Base-by-base conservation (phyloP, 495 filamentous ascomycete species). In the Sabuloglossum arenarium region DNA sequence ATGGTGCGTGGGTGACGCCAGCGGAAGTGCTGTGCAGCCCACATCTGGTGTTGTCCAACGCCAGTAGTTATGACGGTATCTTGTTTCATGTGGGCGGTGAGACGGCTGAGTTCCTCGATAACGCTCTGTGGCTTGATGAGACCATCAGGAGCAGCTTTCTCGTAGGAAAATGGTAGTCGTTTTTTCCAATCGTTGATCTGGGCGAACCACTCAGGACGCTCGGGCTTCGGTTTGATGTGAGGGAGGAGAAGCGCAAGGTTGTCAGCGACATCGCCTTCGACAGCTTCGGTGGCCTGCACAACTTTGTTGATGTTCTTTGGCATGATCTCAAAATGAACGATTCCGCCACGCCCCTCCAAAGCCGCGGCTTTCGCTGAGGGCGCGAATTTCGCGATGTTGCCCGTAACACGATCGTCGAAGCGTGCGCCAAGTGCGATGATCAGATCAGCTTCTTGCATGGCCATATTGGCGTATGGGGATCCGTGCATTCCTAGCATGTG, bases 21-120 rank as follows among this genome's bases (percentile, higher is more conserved):
- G 55, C 87, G 80, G 74, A 84, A 97, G 68, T 94, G 86, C 69
- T 97, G 88, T 9, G 88, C 88, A 8, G 84, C 73, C 90, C 90
- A 95, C 90, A 97, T 96, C 70, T 95, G 90, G 66, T 96, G 89
- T 66, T 95, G 88, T 32, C 90, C 89, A 31, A 95, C 89, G 61
- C 89, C 89, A 0, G 88, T 96, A 5, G 87, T 69, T 64, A 97
- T 91, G 64, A 91, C 78, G 12, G 85, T 91, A 55, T 79, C 71
- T 11, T 90, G 72, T 65, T 94, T 91, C 56, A 80, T 78, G 60
- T 79, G 61, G 1, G 76, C 79, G 0, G 84, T 87, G 19, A 88
- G 71, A 25, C 83, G 76, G 64, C 79, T 86, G 37, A 96, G 77
- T 63, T 82, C 82, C 64, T 88, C 78, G 54, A 97, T 88, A 54